These are phyloP conservation scores for Aegilops umbellulata DNA, from an alignment of 176 grass and related monocot species.

Conservation along the genomic window DNA sequence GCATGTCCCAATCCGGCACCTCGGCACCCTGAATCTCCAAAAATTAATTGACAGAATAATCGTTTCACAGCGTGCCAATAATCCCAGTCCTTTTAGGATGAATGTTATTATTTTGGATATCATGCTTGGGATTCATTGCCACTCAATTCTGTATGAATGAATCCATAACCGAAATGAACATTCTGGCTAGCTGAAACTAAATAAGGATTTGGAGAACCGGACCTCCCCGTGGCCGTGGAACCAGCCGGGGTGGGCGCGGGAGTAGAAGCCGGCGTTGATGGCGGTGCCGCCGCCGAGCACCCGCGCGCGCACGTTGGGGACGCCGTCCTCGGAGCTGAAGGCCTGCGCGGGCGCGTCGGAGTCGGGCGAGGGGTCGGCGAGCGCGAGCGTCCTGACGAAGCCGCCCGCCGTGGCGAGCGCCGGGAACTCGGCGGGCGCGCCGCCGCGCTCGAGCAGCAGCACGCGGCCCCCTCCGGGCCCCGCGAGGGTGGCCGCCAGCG, in stretches of 20 bases:
- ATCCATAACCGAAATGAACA: not conserved
- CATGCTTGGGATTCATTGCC: not conserved
- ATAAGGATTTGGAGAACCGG: not conserved
- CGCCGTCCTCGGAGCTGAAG: conserved; percentile 58
- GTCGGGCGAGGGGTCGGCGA: conserved; percentile 46
- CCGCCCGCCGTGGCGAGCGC: conserved; percentile 46
- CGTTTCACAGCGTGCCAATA: no score
- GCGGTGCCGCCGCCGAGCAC: conserved; percentile 62
- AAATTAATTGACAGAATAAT: no score
- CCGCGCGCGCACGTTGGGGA: conserved; percentile 59
- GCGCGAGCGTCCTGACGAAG: conserved; percentile 63
- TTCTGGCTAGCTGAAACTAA: not conserved
- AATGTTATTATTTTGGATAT: not conserved
- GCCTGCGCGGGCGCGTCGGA: conserved; percentile 43
- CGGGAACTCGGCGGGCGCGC: conserved; percentile 61
- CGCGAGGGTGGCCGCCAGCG: conserved; percentile 67
- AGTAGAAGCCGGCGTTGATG: conserved; percentile 91
- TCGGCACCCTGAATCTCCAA: not conserved
- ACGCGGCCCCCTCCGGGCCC: conserved; percentile 35
- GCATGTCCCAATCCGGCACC: conserved; percentile 53
- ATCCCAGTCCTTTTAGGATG: not conserved
- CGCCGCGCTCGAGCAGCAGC: conserved; percentile 72
- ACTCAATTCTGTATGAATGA: not conserved
- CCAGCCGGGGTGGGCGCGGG: conserved; percentile 58
- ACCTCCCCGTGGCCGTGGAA: conserved; percentile 35